phyloP scores from a whole-genome alignment of 441 rosid species.

The Populus hybrid region DNA sequence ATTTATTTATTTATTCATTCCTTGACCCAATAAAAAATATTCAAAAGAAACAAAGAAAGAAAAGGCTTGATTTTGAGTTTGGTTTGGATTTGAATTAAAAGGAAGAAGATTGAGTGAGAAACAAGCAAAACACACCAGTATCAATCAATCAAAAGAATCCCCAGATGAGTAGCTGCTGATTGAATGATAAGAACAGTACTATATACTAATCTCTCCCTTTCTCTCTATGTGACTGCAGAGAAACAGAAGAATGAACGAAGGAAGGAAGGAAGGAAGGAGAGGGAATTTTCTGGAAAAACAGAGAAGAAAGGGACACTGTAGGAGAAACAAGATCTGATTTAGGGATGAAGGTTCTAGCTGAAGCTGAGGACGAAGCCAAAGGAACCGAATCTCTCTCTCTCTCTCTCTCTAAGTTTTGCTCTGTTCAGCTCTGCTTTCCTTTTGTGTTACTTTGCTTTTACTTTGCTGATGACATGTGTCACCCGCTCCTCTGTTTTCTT shows the following conservation, averaged over 20 bases:
- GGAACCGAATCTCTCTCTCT: not conserved
- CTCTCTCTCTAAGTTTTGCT: not conserved
- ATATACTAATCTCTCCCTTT: not conserved
- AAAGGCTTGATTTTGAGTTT: not conserved
- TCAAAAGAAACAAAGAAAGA: not conserved
- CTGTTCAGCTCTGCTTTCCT: no score
- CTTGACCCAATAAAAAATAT: not conserved
- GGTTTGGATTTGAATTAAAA: not conserved
- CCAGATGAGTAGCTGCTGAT: not conserved
- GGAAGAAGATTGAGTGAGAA: no score
- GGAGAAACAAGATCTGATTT: not conserved
- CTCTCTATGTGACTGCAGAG: no score
- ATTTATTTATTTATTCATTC: no score
- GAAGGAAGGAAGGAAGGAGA: no score
- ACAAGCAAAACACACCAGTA: no score
- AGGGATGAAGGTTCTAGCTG: not conserved
- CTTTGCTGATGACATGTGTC: not conserved
- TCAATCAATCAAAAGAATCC: no score
- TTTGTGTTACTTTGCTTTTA: not conserved
- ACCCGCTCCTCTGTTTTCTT: not conserved
- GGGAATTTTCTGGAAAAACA: not conserved
- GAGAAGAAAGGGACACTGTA: not conserved
- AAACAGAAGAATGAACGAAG: not conserved
- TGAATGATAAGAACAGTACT: not conserved
- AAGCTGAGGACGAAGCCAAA: not conserved